Conservation (phyloP, 768 basidiomycete genomes). For the Cantharellus anzutake region DNA sequence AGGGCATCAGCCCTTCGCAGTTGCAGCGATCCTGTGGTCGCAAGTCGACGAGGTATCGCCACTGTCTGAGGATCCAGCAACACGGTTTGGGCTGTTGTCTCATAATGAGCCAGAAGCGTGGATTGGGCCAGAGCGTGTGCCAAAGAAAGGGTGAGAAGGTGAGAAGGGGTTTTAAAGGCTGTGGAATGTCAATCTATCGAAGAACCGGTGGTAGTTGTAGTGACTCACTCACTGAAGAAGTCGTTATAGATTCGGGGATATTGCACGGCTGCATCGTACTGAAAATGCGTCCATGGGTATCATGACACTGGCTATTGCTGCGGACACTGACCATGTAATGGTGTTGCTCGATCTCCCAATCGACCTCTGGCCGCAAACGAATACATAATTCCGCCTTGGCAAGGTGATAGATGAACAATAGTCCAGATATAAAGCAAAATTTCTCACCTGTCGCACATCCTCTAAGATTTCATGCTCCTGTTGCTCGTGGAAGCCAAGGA, state of each 20-base stretch:
- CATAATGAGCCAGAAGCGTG: slow-evolving; percentile 76
- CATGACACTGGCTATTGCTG: slow-evolving; percentile 1
- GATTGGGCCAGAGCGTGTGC: slow-evolving; percentile 90
- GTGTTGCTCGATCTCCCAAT: slow-evolving; percentile 89
- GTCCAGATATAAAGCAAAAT: not conserved
- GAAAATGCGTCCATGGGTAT: not conserved
- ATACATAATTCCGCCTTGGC: slow-evolving; percentile 44
- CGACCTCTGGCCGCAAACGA: slow-evolving; percentile 36
- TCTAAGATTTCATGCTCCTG: slow-evolving; percentile 74
- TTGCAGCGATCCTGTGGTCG: slow-evolving; percentile 52
- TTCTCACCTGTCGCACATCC: slow-evolving; percentile 32
- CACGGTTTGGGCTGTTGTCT: slow-evolving; percentile 55
- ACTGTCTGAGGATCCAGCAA: slow-evolving; percentile 59
- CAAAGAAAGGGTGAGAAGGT: slow-evolving; percentile 80
- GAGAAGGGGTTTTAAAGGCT: slow-evolving; percentile 87
- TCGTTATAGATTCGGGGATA: slow-evolving; percentile 92
- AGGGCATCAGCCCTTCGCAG: slow-evolving; percentile 68
- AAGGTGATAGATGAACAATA: not conserved
- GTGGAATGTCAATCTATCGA: not conserved
- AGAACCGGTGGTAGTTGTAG: not conserved
- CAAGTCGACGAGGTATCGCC: slow-evolving; percentile 71
- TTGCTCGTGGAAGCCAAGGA: slow-evolving; percentile 66
- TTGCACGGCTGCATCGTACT: slow-evolving; percentile 70
- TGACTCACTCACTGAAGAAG: slow-evolving; percentile 58
- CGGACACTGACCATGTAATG: slow-evolving; percentile 52